A percentile compares a stretch with the other conserved stretches of the same genome.
These are phyloP conservation scores for Jimgerdemannia flammicorona DNA, from an alignment of 192 early-diverging fungal species.

Conservation along the genomic window DNA sequence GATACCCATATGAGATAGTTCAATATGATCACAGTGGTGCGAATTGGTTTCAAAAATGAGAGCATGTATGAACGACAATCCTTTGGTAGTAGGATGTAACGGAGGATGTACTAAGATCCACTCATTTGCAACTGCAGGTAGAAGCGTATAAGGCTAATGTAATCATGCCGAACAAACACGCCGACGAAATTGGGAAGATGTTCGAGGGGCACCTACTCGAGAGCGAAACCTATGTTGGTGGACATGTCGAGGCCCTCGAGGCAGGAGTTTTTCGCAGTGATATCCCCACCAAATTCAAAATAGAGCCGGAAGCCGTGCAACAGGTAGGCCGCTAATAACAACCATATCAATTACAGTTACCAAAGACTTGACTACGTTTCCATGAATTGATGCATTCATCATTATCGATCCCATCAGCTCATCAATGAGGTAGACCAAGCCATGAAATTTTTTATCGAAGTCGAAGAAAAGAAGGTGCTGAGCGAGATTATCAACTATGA, in stretches of 20 bases:
- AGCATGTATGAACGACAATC: no score
- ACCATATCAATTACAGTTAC: not conserved
- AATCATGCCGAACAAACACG: slow-evolving; percentile 97
- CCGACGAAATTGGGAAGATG: slow-evolving; percentile 69
- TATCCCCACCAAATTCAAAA: slow-evolving; percentile 78
- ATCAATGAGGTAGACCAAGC: slow-evolving; percentile 91
- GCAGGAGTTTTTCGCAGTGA: slow-evolving; percentile 97
- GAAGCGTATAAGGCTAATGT: slow-evolving; percentile 86
- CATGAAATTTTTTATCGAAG: slow-evolving; percentile 82
- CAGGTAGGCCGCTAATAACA: slow-evolving; percentile 27
- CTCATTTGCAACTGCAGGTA: slow-evolving; percentile 43
- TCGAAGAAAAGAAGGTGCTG: slow-evolving; percentile 72
- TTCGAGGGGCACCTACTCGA: slow-evolving; percentile 89
- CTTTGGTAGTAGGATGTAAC: no score
- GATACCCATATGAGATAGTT: no score
- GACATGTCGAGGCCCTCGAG: slow-evolving; percentile 98
- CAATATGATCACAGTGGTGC: not conserved
- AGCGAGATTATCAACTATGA: slow-evolving; percentile 88
- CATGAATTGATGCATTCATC: no score
- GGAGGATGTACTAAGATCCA: not conserved
- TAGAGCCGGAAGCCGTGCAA: slow-evolving; percentile 75
- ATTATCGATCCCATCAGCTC: slow-evolving; percentile 40
- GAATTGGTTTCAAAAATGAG: slow-evolving; percentile 1
- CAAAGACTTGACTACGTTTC: not conserved
- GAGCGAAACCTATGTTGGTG: slow-evolving; percentile 96